Evolutionary conservation across 2,329 filamentous ascomycete genomes (phyloP), one percentile per base, ranked within the genome.

Genomic region (Helminthosporium solani): DNA sequence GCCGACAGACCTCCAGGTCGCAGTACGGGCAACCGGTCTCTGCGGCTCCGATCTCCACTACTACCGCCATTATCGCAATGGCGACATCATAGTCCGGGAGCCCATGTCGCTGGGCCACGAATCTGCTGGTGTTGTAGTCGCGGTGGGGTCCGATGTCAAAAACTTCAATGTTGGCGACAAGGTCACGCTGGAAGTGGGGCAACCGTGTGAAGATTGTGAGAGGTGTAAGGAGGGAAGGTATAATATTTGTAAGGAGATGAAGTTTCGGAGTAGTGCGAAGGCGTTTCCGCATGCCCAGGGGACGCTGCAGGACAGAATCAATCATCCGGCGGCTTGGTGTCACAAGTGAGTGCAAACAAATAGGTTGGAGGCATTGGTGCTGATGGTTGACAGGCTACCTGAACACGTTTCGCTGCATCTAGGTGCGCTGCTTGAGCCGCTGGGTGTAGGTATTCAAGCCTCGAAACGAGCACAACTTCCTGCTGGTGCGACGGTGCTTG

Each of bases 171-270:
- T 78, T 9, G 91, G 91, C 47, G 91, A 96, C 73, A 85, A 88
- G 59, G 86, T 96, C 16, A 90, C 92, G n/a, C 77, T 97, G 33
- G 92, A 97, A 77, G 92, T 95, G 12, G 92, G 92, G 40, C 81
- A 88, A 42, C 89, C 90, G 1, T 97, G 92, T 75, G 84, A 87
- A 31, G 62, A 67, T 33, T 85, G 82, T 60, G 67, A 73, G 18
- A 70, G 78, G 41, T 85, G 82, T 61, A 68, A 71, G 34, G 73
- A 77, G 45, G 80, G 78, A 41, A 69, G 81, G 40, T 84, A 84
- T 63, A 85, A 85, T 56, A 81, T 85, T 53, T 85, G 82, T 70
- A 76, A 77, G 19, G 70, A 70, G 7, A 77, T 85, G 73, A 73
- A 72, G 33, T 84, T 84, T 60, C 66, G 80, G 49, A 80, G 77